Evolutionary conservation across 805 yeast species (phyloP).

Genomic region (Saturnispora besseyi): DNA sequence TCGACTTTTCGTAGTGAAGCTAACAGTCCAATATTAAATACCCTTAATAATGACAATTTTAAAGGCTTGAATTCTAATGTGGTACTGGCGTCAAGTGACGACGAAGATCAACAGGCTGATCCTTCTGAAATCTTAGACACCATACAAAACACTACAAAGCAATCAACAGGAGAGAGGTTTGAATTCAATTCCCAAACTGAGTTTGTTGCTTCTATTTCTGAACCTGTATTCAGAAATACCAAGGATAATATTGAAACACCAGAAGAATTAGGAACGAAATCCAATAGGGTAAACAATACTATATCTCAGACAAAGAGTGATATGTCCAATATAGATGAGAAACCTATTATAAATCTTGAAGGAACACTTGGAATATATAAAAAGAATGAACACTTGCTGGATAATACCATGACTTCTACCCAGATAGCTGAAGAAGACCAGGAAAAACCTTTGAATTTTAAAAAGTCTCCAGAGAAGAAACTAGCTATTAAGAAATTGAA

Average conservation of each 20-base stretch:
- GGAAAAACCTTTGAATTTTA: neutral
- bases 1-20: neutral
- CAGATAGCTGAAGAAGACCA: neutral
- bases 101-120: neutral
- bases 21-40: neutral
- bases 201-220: neutral
- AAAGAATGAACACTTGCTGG: neutral
- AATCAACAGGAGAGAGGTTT: neutral
- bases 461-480: neutral
- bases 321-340: neutral
- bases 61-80: neutral
- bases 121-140: neutral
- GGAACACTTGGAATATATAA: neutral
- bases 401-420: too few relatives aligned
- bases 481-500: neutral
- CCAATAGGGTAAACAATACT: neutral
- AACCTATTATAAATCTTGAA: neutral
- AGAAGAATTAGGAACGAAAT: neutral
- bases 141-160: constrained; percentile 1
- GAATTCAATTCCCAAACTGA: neutral
- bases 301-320: neutral
- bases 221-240: neutral
- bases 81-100: constrained; percentile 1
- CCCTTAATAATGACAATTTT: neutral
- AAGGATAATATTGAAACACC: neutral